Evolutionary conservation across 2,329 filamentous ascomycete genomes (phyloP), one percentile per base, ranked within the genome.

Genomic region (Phaeomoniella chlamydospora): DNA sequence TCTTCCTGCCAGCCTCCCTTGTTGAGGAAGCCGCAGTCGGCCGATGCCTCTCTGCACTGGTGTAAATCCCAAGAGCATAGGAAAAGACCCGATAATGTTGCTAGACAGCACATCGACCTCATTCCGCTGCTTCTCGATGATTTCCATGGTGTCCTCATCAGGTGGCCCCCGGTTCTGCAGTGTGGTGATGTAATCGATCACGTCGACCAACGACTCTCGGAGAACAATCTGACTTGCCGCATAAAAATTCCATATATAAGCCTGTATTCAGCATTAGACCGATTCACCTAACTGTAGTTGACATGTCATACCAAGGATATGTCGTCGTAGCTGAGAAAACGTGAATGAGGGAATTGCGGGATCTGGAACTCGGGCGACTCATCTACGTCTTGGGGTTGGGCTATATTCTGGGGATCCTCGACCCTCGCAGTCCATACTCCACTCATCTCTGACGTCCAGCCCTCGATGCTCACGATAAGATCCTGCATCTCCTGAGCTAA

Each of bases 161-260:
- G 12, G 18, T 9, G 15, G n/a, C 3, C 32, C 37, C 15, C 19
- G 34, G 12, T 14, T 11, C 16, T 33, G 26, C 12, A 37, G n/a
- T 5, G 10, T 22, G 26, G 29, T 29, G 14, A 6, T 22, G 15
- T 37, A 39, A 9, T 33, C 16, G 5, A 39, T 18, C 12, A 36
- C 16, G 18, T 39, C 37, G 17, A 39, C 34, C 18, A 37, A 33
- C 11, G 37, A 39, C 18, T 39, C 37, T 15, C 34, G 34, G 14
- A 39, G 29, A 19, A 39, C 34, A 9, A 39, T 39, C 29, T 39
- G 37, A 18, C 37, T 39, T 14, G 37, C 34, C 15, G 37, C 34
- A 31, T 39, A 33, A 15, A 39, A 36, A 15, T 37, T 39, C 37
- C 37, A 39, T 13, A 37, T 37, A 18, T 37, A 39, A 26, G 22